Conservation (phyloP, 2,329 filamentous ascomycete genomes). For the Didymella arachidicola region DNA sequence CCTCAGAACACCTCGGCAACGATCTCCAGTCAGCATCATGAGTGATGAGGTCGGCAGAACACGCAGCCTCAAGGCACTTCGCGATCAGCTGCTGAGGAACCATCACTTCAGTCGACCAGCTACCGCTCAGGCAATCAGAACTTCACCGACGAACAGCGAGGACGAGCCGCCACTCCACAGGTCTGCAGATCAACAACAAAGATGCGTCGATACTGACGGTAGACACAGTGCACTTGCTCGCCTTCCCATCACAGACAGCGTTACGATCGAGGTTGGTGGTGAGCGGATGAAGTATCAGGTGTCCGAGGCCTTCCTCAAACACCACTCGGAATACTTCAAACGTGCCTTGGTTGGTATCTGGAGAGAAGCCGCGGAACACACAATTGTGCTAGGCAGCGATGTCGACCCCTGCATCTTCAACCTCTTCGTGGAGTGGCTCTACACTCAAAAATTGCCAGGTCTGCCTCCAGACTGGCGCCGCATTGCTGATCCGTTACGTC, state of each 20-base stretch:
- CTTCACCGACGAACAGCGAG: background rate
- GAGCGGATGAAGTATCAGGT: constrained; percentile 15
- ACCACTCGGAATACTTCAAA: constrained; percentile 26
- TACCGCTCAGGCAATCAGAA: constrained; percentile 5
- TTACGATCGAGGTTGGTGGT: constrained; percentile 22
- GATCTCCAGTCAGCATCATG: background rate
- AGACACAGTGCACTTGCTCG: constrained; percentile 3
- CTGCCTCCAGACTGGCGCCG: constrained; percentile 15
- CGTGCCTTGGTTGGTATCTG: constrained; percentile 22
- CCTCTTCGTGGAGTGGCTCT: constrained; percentile 26
- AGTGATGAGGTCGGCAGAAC: background rate
- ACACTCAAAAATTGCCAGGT: constrained; percentile 20
- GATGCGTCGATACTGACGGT: background rate
- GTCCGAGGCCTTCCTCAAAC: constrained; percentile 18
- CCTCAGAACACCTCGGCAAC: background rate
- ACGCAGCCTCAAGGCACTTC: constrained; percentile 4
- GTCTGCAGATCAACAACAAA: background rate
- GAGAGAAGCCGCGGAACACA: constrained; percentile 17
- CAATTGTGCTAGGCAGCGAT: constrained; percentile 18
- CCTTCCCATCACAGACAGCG: background rate
- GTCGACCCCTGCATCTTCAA: constrained; percentile 19
- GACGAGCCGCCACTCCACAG: constrained; percentile 14
- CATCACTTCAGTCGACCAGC: constrained; percentile 5
- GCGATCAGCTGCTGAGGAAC: constrained; percentile 8
- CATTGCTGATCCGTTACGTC: constrained; percentile 13